Base-by-base conservation (phyloP, 805 yeast genomes). In the Yarrowia porcina region DNA sequence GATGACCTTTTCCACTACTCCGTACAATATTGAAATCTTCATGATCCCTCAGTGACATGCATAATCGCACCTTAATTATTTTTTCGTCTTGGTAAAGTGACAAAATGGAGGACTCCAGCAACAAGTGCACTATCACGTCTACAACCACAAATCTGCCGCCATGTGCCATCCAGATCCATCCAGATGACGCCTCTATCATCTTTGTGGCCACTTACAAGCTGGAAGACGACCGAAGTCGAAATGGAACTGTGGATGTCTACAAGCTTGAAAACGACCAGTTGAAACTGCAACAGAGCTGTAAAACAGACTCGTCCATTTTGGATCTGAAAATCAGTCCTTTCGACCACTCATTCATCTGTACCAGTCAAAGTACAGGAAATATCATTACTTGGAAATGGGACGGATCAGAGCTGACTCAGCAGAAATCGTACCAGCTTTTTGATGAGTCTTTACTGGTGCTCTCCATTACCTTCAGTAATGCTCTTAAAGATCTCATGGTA, bases 291-390 rank as follows among this genome's bases (percentile, higher is more conserved):
- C 59, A 66, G 15, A 57, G 69, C 13, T 63, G 38, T 9, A 65
- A 71, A 3, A 67, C 73, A 1, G 65, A 66, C 2, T 73, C 78
- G 2, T 75, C 98, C 0, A 80, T 94, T 15, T 73, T 94, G 45
- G 99, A 94, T 71, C 67, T 93, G 44, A 89, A 90, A 67, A 74
- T 89, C 61, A 78, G 80, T 25, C 89, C 91, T 0, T 76, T 75
- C 47, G 84, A 86, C 66, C 71, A 75, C 11, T 65, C 76, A 4
- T 41, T 80, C 9, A 67, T 90, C 4, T 79, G 80, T 1, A 80
- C 89, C 1, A 91, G 86, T 0, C 96, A 92, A 70, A 89, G 97
- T 0, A 88, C 90, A 0, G 98, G 98, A 1, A 80, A 81, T 64
- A 66, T 93, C 3, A 76, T 76, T 28, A 64, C 88, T 8, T 94